A percentile compares a stretch with the other conserved stretches of the same genome.
These are phyloP conservation scores for Plantago rigida DNA, from an alignment of 305 asterid genomes.

Conservation along the genomic window DNA sequence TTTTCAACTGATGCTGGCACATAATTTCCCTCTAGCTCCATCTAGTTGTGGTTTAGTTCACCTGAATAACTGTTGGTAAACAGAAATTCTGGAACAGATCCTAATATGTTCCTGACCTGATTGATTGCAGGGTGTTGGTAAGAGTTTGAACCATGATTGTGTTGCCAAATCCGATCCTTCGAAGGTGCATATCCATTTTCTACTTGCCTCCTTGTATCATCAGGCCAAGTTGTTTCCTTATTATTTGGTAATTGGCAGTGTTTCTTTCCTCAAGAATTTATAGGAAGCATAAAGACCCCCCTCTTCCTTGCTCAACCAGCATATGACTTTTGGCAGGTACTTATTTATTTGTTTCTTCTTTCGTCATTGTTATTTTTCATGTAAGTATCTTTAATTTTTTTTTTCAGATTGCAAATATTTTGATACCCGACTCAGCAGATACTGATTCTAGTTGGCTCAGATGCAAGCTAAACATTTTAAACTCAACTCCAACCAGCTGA, in stretches of 20 bases:
- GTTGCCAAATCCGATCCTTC: slow-evolving; percentile 55
- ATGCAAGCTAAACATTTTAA: slow-evolving; percentile 59
- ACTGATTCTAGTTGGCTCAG: slow-evolving; percentile 49
- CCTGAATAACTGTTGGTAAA: slow-evolving; percentile 1
- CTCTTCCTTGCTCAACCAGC: slow-evolving; percentile 78
- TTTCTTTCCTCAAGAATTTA: slow-evolving; percentile 78
- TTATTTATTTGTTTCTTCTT: slow-evolving; percentile 12
- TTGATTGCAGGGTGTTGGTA: slow-evolving; percentile 54
- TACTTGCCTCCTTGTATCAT: neutral
- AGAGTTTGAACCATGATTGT: slow-evolving; percentile 68
- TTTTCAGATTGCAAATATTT: slow-evolving; percentile 60
- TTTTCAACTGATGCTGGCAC: no score
- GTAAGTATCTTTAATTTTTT: neutral
- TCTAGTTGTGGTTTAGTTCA: neutral
- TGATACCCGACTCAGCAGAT: slow-evolving; percentile 57
- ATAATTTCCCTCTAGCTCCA: no score
- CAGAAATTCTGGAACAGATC: neutral
- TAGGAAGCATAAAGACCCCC: slow-evolving; percentile 62
- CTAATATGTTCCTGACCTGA: slow-evolving; percentile 1
- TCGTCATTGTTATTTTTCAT: slow-evolving; percentile 10
- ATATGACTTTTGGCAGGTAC: slow-evolving; percentile 92
- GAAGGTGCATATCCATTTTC: slow-evolving; percentile 41
- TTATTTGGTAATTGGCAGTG: slow-evolving; percentile 41
- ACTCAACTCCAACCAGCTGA: slow-evolving; percentile 49
- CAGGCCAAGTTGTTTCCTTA: slow-evolving; percentile 19